Evolutionary conservation across 768 basidiomycete species (phyloP), one percentile per base, ranked within the genome.

Genomic region (Phaeolepiota aurea): DNA sequence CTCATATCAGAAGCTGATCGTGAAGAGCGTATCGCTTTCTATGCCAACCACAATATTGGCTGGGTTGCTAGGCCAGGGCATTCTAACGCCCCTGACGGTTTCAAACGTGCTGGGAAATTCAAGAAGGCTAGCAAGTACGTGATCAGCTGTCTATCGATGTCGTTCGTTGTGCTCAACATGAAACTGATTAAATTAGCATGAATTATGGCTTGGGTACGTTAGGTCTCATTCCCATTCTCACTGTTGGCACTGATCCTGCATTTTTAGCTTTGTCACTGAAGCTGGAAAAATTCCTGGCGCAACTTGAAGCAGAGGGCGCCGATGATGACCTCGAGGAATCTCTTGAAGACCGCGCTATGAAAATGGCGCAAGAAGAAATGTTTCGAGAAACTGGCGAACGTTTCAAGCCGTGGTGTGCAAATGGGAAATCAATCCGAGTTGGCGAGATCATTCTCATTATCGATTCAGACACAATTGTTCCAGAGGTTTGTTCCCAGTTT

Each of bases 51-150:
- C 47, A 81, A 82, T 48, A 83, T 88, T 50, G 72, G 70, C 9
- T 90, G 81, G 74, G 77, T 80, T 22, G 83, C 88, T 19, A 74
- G 87, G n/a, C 88, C 87, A 0, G 72, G 70, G 2, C 87, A 89
- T 54, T 68, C 42, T 59, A 72, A 65, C 55, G 76, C 56, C 54
- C 82, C 79, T 15, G 89, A 85, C 47, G 84, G 88, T 0, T 94
- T 93, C 71, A 88, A 91, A 68, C 87, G 91, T 57, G 86, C 87
- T 4, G 88, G 87, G 5, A 81, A 86, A 40, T 91, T 91, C 74
- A 90, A 90, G 68, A 91, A 91, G 59, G 86, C 85, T 40, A 66
- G 63, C 46, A 74, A 74, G 63, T 67, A 46, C 20, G 63, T 59
- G 2, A 10, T 32, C 37, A 15, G 5, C n/a, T 36, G 15, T 3